Evolutionary conservation across 352 stramenopile genomes (phyloP).

Genomic region (Pythium aquatile): DNA sequence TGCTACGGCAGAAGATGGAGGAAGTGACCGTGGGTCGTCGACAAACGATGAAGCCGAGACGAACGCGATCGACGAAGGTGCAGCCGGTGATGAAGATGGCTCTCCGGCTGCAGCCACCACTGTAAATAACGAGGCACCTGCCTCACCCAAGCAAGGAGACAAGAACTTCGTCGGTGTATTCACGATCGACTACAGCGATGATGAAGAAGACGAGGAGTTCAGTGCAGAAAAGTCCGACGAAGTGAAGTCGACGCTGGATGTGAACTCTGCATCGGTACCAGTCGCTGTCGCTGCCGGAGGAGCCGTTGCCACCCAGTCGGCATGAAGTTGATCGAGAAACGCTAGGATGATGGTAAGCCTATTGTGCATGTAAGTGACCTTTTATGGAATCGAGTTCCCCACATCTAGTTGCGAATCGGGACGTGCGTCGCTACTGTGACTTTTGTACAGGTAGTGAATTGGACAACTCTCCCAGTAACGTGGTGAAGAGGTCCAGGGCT

Average conservation of each 20-base stretch:
- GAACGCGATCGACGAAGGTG: constrained; percentile 8
- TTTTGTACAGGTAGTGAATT: too few relatives aligned
- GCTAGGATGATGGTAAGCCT: neutral
- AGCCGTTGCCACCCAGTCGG: constrained; percentile 15
- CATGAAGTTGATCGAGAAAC: constrained; percentile 6
- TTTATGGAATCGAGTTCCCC: neutral
- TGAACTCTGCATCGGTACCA: neutral
- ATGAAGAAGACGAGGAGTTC: constrained; percentile 52
- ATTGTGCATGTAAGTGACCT: neutral
- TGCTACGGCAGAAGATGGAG: constrained; percentile 56
- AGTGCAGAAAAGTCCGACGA: constrained; percentile 9
- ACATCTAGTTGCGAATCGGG: neutral
- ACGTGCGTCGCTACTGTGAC: neutral
- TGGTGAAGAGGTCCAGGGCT: too few relatives aligned
- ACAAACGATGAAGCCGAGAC: constrained; percentile 40
- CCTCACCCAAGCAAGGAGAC: constrained; percentile 21
- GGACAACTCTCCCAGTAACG: too few relatives aligned
- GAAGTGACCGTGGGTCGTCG: constrained; percentile 59
- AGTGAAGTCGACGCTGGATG: constrained; percentile 1
- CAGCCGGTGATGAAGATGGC: constrained; percentile 25
- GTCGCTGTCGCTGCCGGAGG: neutral
- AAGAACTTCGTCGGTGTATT: constrained; percentile 74
- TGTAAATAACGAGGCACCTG: constrained; percentile 1
- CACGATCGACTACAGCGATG: constrained; percentile 80
- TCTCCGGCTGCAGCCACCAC: constrained; percentile 28